Evolutionary conservation across 805 yeast genomes (phyloP), one percentile per base, ranked within the genome.

Genomic region (Ogataea salicorniae): DNA sequence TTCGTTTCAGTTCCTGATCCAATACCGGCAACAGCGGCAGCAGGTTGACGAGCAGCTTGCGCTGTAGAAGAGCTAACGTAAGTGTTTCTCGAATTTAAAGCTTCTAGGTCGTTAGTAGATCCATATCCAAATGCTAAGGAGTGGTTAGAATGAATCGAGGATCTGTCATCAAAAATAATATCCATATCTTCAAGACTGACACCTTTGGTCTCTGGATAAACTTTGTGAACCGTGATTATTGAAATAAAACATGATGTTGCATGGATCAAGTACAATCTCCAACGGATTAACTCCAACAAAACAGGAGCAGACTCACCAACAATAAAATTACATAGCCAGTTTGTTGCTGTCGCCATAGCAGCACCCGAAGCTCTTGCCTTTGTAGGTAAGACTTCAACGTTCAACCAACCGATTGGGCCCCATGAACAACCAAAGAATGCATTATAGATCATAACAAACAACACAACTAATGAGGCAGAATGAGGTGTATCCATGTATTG

Each of bases 351-450:
- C 0, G 95, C 84, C 52, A 88, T 70, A 2, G 95, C 87, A 0
- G 96, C 95, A 49, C 96, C 96, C 57, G 89, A 86, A 4, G 96
- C 88, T 46, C 97, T 77, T 11, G 89, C 88, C 17, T 83, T 74
- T 52, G 87, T 77, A 0, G 97, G 97, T 46, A 90, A 76, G 42
- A 91, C 88, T 67, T 88, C 96, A 56, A 91, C 68, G 64, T 84
- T 81, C 38, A 84, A 67, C 97, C 97, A 89, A 13, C 95, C 95
- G 46, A 90, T 82, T 4, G 96, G 96, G 9, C 97, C 97, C 95
- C 96, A 91, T 46, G 92, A 83, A 59, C 80, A 81, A 16, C 96
- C 97, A 68, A 90, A 90, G 4, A 82, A 81, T 1, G 95, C 87
- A 60, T 88, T 90, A 70, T 83, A 87, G 15, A 87, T 67, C 46